Evolutionary conservation across 202 grass and related monocot species (phyloP), one percentile per base, ranked within the genome.

Genomic region (Digitaria exilis): DNA sequence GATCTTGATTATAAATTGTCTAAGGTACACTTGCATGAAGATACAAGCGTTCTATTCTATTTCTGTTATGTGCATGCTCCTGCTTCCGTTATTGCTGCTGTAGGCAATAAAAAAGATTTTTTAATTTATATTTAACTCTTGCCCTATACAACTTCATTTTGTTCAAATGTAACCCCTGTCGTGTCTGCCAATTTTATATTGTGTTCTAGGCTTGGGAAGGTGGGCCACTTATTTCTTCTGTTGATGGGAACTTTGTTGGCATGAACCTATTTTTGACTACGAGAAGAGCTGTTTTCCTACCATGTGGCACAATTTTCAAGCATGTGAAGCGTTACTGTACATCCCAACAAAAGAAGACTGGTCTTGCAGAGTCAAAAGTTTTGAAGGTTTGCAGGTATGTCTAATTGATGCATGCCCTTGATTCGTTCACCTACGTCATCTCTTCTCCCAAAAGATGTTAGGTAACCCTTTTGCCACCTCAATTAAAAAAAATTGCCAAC

Each of bases 71-170:
- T 37, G 30, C 52, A 42, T 32, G 18, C 48, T 51, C 16, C 48
- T 51, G 48, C 48, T 51, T 51, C 48, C 16, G 4, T 19, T 51
- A 19, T 51, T 51, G 48, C 16, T 51, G 48, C 16, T 65, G 62
- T 4, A 64, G 41, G 42, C 58, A 65, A 24, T 24, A 74, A 78
- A 62, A 43, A 46, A 31, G 1, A 4, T 6, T 49, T 71, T 31
- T 49, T 78, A 14, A 15, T 74, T 74, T 55, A 34, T 35, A 52
- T 73, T 52, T 64, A 63, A 78, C 39, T 49, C 26, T 63, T 77
- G 58, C 46, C 29, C 24, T 41, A n/a, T 62, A 35, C 24, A 59
- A 77, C 25, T 62, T 77, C 11, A 77, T 63, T 61, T 62, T 77
- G 16, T 52, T 77, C 41, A 49, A 77, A 62, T 62, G 39, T 45